Conservation (phyloP, 768 basidiomycete species). For the Asterophora lycoperdoides region DNA sequence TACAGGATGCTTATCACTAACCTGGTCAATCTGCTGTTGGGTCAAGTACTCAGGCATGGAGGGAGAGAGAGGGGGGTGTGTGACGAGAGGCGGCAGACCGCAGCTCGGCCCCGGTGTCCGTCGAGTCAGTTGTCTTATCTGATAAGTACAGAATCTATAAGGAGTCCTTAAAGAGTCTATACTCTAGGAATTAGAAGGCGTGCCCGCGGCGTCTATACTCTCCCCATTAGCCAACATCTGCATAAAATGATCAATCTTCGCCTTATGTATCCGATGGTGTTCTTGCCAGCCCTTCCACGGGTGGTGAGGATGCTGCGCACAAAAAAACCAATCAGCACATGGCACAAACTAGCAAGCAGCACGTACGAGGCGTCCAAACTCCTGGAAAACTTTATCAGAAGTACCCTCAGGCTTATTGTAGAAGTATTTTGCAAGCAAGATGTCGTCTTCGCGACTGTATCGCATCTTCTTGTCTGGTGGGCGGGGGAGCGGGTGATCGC, state of each 20-base stretch:
- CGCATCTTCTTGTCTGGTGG: slow-evolving; percentile 88
- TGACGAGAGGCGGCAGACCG: background rate
- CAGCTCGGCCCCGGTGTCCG: too few species aligned
- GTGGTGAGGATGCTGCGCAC: slow-evolving; percentile 71
- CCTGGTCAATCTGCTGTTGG: slow-evolving; percentile 56
- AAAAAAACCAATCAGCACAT: slow-evolving; percentile 2
- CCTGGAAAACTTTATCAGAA: slow-evolving; percentile 80
- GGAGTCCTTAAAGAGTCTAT: too few species aligned
- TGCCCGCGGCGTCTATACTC: slow-evolving; percentile 30
- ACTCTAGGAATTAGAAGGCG: slow-evolving; percentile 4
- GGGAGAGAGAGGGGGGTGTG: background rate
- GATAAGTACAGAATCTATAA: slow-evolving; percentile 1
- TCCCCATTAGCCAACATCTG: slow-evolving; percentile 57
- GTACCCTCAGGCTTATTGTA: slow-evolving; percentile 71
- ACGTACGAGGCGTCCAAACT: slow-evolving; percentile 66
- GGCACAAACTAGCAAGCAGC: slow-evolving; percentile 1
- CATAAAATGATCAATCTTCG: slow-evolving; percentile 80
- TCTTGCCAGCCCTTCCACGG: slow-evolving; percentile 97
- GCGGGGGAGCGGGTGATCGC: slow-evolving; percentile 65
- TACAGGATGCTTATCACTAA: slow-evolving; percentile 18
- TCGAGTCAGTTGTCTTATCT: slow-evolving; percentile 6
- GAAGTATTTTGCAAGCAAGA: slow-evolving; percentile 75
- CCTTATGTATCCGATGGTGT: slow-evolving; percentile 84
- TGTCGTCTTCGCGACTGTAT: slow-evolving; percentile 75
- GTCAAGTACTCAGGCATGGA: slow-evolving; percentile 46